Conservation (phyloP, 345 rosid genomes). For the Garcia nutans region DNA sequence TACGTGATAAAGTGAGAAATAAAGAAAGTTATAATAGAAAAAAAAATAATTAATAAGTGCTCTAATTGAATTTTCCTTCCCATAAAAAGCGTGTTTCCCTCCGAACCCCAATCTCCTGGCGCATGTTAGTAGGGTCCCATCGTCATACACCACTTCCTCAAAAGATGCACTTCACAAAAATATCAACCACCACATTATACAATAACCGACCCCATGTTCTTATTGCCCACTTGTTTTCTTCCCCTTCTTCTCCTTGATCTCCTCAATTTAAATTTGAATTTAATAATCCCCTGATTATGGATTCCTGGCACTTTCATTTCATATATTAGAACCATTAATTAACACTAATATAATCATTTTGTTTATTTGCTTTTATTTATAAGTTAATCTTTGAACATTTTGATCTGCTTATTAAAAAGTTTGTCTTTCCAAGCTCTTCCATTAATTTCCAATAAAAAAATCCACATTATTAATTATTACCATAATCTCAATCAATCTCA, state of each 20-base stretch:
- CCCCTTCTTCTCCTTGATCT: neutral
- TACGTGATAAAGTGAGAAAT: too few species aligned
- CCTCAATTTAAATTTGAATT: neutral
- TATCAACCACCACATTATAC: slow-evolving; percentile 49
- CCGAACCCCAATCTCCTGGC: slow-evolving; percentile 27
- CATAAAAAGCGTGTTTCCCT: slow-evolving; percentile 30
- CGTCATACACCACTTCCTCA: slow-evolving; percentile 12
- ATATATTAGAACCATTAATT: slow-evolving; percentile 15
- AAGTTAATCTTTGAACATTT: neutral
- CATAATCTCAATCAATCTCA: neutral
- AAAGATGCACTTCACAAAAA: slow-evolving; percentile 41
- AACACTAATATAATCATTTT: neutral
- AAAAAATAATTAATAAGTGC: too few species aligned
- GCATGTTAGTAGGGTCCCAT: slow-evolving; percentile 40
- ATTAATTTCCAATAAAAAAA: neutral
- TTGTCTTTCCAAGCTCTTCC: slow-evolving; percentile 10
- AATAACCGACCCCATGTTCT: slow-evolving; percentile 37
- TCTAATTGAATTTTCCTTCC: slow-evolving; percentile 19
- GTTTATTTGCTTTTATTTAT: neutral
- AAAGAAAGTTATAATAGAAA: too few species aligned
- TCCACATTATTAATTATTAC: neutral
- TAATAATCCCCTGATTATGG: slow-evolving; percentile 11
- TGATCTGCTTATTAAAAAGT: neutral
- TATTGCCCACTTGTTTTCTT: slow-evolving; percentile 6
- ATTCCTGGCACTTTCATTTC: slow-evolving; percentile 29